These are phyloP conservation scores for Echinochloa phyllopogon DNA, from an alignment of 176 grass and related monocot genomes.

Conservation along the genomic window DNA sequence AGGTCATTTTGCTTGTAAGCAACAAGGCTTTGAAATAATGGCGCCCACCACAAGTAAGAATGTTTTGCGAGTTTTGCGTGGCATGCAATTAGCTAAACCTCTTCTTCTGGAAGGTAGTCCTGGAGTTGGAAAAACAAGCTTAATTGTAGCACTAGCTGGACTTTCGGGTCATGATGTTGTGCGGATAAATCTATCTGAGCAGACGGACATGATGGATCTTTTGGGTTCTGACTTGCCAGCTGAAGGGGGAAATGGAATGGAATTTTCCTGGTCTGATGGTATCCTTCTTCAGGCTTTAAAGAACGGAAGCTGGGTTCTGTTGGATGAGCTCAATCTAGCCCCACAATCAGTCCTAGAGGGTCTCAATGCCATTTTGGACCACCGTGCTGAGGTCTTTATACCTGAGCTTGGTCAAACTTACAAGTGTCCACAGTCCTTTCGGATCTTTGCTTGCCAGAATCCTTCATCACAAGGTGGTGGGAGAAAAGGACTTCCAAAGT, in stretches of 20 bases:
- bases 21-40: constrained; percentile 64
- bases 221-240: constrained; percentile 88
- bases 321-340: constrained; percentile 98
- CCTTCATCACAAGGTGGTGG: constrained; percentile 93
- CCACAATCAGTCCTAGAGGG: constrained; percentile 96
- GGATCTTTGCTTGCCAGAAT: constrained; percentile 96
- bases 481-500: constrained; percentile 88
- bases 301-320: constrained; percentile 91
- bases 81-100: constrained; percentile 93
- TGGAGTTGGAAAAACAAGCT: constrained; percentile 95
- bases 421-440: constrained; percentile 84
- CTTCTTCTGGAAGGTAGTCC: constrained; percentile 96
- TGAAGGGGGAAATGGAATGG: constrained; percentile 74
- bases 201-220: constrained; percentile 99
- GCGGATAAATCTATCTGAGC: constrained; percentile 94
- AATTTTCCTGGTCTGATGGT: constrained; percentile 97
- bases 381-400: constrained; percentile 97
- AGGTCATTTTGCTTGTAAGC: constrained; percentile 67
- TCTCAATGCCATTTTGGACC: constrained; percentile 95
- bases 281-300: constrained; percentile 99
- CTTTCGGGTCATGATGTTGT: constrained; percentile 88
- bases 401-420: constrained; percentile 82
- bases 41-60: constrained; percentile 90
- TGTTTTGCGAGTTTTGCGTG: constrained; percentile 84
- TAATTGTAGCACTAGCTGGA: constrained; percentile 76